Evolutionary conservation across 2,329 filamentous ascomycete species (phyloP), one percentile per base, ranked within the genome.

Genomic region (Lizonia empirigonia): DNA sequence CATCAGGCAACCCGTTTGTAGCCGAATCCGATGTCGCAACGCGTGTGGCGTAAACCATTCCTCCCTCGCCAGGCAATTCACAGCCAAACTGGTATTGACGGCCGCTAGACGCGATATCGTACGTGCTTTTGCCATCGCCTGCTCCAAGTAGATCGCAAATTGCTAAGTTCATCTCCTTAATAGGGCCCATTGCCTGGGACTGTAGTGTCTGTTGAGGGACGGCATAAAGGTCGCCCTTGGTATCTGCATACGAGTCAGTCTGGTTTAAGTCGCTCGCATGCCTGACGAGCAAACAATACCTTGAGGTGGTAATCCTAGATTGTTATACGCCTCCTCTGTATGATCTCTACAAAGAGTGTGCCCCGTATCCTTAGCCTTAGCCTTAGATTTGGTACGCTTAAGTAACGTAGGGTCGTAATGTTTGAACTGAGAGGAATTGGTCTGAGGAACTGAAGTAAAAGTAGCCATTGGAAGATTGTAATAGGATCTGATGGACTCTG

Each of bases 1-100:
- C 26, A 34, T 51, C 34, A 44, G 48, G 34, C 27, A 51, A 44
- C 24, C 39, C 38, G 23, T 58, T 55, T 36, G 40, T 23, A 52
- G 47, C 47, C 22, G 23, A 46, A 45, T 55, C 49, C 23, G 20
- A 50, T 30, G 50, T 58, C 27, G 22, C 20, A 20, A 52, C 30
- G 18, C 44, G 42, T 41, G 26, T 49, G 41, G 42, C 37, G 37
- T 52, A 18, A 47, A 38, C 19, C n/a, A 37, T 52, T 36, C 29
- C 38, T 52, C 32, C 44, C 51, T 24, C 23, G 24, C 48, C 26
- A 49, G 38, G 42, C 35, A 34, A 51, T 51, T 54, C 26, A 38
- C 27, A 19, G 47, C 44, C 24, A 52, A 39, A 36, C 36, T 55
- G 24, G 55, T 41, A 48, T 49, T 52, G n/a, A 29, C 26, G n/a